These are phyloP conservation scores for Fusarium tjaetaba DNA, from an alignment of 2,329 filamentous ascomycete genomes.

Conservation along the genomic window DNA sequence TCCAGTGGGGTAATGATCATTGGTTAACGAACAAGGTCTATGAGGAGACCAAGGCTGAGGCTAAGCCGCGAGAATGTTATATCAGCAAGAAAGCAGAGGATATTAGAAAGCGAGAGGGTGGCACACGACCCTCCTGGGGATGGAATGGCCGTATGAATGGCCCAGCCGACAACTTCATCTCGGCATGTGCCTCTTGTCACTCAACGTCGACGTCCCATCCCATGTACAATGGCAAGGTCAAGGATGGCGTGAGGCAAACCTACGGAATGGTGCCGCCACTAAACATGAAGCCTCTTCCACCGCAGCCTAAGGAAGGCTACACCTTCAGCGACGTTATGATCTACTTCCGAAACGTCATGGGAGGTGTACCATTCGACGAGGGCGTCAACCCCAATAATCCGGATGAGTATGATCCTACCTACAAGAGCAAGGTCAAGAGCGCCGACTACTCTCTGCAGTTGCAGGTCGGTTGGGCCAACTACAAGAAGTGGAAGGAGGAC, in stretches of 20 bases:
- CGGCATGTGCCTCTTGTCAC: neutral
- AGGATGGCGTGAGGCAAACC: neutral
- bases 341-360: neutral
- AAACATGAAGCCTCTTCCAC: neutral
- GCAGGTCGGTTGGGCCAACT: neutral
- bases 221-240: neutral
- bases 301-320: neutral
- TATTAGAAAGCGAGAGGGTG: neutral
- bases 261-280: neutral
- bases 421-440: neutral
- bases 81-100: neutral
- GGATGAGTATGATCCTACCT: neutral
- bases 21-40: neutral
- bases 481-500: conserved; percentile 1
- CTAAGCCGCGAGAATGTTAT: neutral
- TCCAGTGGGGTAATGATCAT: neutral
- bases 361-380: neutral
- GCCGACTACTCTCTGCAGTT: neutral
- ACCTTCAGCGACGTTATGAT: neutral
- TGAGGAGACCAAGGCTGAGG: neutral
- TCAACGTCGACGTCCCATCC: neutral
- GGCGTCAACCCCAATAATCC: neutral
- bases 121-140: neutral
- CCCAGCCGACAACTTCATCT: neutral
- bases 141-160: neutral